Evolutionary conservation across 2,329 filamentous ascomycete genomes (phyloP), one percentile per base, ranked within the genome.

Genomic region (Graphiopsis chlorocephala): DNA sequence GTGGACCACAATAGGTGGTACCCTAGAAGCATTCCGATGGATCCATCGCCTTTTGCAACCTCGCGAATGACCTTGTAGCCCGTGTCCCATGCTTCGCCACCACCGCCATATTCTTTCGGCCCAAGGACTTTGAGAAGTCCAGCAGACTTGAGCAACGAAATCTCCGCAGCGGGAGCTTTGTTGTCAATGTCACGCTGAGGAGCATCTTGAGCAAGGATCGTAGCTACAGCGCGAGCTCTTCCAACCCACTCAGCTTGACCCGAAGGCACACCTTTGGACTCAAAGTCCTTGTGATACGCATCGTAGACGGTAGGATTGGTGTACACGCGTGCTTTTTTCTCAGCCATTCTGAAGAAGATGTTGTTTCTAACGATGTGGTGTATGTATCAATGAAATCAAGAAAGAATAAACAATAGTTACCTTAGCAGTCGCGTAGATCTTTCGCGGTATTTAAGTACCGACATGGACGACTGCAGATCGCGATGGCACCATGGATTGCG

Each of bases 1-100:
- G 81, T 85, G 0, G 83, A 86, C 87, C 87, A 90, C 8, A 88
- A 78, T 4, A 89, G 77, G 69, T 89, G 86, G 68, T 89, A 89
- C 0, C 85, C 87, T 0, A 89, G 78, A 0, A 90, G 80, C 86
- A 88, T 88, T 1, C 87, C 87, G 33, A 90, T 78, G 0, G 85
- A 87, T 0, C 87, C 87, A 73, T 90, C 87, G 0, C 80, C 84
- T 70, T 87, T 87, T 0, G 88, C 85, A 6, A 90, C 84, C 65
- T 88, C 86, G 0, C 87, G 80, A 29, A 89, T 87, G 0, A 78
- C 79, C 70, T 84, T 84, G 69, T 87, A 89, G 0, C 79, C 87
- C 1, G 86, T 79, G 31, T 79, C 78, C 84, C 84, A 86, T 2
- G 75, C 72, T 70, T 86, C 79, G 8, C 78, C 83, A 45, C 83